Conservation (phyloP, 257 asterid species). For the Solanum appendiculatum region DNA sequence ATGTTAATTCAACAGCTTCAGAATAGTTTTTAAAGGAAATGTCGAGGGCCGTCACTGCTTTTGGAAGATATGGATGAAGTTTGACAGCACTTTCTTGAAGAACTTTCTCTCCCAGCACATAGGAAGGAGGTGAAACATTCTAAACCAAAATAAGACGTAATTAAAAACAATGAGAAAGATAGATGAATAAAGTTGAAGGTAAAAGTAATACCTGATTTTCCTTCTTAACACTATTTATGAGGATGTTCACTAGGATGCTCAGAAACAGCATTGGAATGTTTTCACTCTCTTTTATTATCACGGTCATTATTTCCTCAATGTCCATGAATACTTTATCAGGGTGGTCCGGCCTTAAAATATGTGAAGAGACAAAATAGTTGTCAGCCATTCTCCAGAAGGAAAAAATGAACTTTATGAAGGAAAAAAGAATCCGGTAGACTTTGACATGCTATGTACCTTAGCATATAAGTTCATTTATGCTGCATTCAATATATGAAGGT, state of each 20-base stretch:
- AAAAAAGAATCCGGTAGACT: no score
- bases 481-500: background rate
- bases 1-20: background rate
- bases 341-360: no score
- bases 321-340: no score
- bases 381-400: no score
- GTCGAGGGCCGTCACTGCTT: background rate
- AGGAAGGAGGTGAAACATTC: slow-evolving; percentile 6
- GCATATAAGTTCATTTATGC: no score
- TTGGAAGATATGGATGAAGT: background rate
- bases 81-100: background rate
- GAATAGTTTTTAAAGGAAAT: background rate
- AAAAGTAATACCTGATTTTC: slow-evolving; percentile 29
- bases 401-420: background rate
- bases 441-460: no score
- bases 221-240: slow-evolving; percentile 40
- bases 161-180: background rate
- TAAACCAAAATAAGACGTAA: slow-evolving; percentile 2
- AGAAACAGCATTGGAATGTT: slow-evolving; percentile 14
- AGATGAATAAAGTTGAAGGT: background rate
- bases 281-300: no score
- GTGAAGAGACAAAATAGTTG: no score
- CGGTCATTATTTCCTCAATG: no score
- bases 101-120: slow-evolving; percentile 7
- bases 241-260: slow-evolving; percentile 10